Percentiles rank a stretch among this genome's conserved stretches.
These are phyloP conservation scores for Boletus sp. DNA, from an alignment of 1,284 basidiomycete genomes.

Conservation along the genomic window DNA sequence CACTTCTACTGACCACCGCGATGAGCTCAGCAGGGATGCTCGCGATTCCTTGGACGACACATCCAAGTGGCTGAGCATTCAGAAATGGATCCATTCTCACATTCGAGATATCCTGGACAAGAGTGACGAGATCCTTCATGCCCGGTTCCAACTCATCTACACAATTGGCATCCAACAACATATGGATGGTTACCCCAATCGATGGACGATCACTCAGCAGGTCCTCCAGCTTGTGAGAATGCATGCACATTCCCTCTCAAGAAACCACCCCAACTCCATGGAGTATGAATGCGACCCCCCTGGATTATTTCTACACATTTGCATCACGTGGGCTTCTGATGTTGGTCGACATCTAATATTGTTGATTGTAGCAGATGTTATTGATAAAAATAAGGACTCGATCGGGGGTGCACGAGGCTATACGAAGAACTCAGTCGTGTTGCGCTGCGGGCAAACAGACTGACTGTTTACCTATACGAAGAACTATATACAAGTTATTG, in stretches of 20 bases:
- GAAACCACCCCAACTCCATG: no score
- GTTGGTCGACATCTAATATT: slow-evolving; percentile 21
- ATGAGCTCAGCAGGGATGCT: background rate
- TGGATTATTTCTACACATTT: slow-evolving; percentile 32
- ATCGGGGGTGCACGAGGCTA: no score
- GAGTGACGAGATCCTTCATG: background rate
- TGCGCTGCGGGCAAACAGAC: no score
- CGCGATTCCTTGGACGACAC: background rate
- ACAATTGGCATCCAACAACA: background rate
- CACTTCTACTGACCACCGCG: accelerated
- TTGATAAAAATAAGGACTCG: no score
- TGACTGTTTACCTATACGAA: no score
- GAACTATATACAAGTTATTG: no score
- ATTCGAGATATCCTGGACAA: background rate
- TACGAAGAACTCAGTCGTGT: no score
- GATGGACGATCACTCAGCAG: no score
- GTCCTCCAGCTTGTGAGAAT: no score
- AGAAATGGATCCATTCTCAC: slow-evolving; percentile 23
- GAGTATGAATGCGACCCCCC: background rate
- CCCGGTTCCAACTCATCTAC: background rate
- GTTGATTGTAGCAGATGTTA: slow-evolving; percentile 23
- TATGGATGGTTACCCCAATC: slow-evolving; percentile 28
- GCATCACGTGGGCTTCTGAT: slow-evolving; percentile 21
- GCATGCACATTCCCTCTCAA: no score
- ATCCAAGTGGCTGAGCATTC: slow-evolving; percentile 7